Percentiles rank a stretch among this genome's conserved stretches.
Evolutionary conservation across 2,329 filamentous ascomycete species (phyloP).

Genomic region (Ilyonectria destructans): DNA sequence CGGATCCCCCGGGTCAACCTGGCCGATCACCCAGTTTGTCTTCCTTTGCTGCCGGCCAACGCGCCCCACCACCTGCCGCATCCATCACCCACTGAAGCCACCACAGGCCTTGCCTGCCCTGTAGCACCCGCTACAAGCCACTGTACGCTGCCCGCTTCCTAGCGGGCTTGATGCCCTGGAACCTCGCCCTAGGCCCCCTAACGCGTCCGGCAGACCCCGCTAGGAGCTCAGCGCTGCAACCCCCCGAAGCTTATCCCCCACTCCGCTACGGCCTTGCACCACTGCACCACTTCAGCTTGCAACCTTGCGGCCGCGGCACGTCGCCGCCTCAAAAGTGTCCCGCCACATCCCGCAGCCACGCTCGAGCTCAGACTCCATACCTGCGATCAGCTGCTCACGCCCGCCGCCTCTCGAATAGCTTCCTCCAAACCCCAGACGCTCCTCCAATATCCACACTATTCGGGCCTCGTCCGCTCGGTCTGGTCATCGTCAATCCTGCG

Average conservation of each 20-base stretch:
- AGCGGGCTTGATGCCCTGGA: slow-evolving; percentile 10
- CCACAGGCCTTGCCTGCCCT: slow-evolving; percentile 9
- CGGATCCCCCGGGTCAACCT: slow-evolving; percentile 29
- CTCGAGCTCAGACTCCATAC: slow-evolving; percentile 19
- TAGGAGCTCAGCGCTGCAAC: slow-evolving; percentile 28
- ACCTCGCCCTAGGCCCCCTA: background rate
- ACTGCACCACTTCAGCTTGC: slow-evolving; percentile 24
- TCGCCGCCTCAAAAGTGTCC: slow-evolving; percentile 38
- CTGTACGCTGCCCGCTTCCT: slow-evolving; percentile 14
- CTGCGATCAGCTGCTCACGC: slow-evolving; percentile 28
- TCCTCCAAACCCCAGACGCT: slow-evolving; percentile 37
- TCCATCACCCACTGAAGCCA: slow-evolving; percentile 18
- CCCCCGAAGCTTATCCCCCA: slow-evolving; percentile 41
- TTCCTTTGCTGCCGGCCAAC: slow-evolving; percentile 15
- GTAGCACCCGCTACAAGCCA: slow-evolving; percentile 23
- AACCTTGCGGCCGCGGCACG: slow-evolving; percentile 19
- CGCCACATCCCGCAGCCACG: slow-evolving; percentile 32
- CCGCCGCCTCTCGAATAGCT: slow-evolving; percentile 39
- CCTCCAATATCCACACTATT: slow-evolving; percentile 42
- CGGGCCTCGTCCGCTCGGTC: slow-evolving; percentile 43
- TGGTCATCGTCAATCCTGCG: slow-evolving; percentile 42
- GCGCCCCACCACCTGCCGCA: slow-evolving; percentile 25
- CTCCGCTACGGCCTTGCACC: slow-evolving; percentile 27
- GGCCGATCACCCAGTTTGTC: slow-evolving; percentile 30
- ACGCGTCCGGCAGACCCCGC: slow-evolving; percentile 18